Base-by-base conservation (phyloP, 169 alveolate species). In the Plasmodium gonderi region DNA sequence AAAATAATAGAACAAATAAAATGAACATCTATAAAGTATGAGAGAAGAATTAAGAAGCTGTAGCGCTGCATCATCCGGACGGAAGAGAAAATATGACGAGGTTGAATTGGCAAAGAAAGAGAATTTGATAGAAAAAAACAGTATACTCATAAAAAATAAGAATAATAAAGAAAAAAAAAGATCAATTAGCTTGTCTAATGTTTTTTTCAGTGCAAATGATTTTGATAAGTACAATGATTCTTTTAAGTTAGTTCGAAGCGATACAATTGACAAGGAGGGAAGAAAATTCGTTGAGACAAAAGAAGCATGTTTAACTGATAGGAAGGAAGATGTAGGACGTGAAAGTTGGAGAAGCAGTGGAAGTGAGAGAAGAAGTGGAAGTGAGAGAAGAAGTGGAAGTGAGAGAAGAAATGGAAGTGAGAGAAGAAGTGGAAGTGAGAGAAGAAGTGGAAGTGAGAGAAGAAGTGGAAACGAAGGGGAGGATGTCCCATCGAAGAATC, bases 111-210 rank as follows among this genome's bases (percentile, higher is more conserved):
- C 20, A 80, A 31, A 64, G 31, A 7, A 9, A 3, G 42, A 23
- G 14, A 31, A 80, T 11, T 45, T 60, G 11, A 20, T 31, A 29
- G 69, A 31, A 36, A 68, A 23, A 29, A 33, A 80, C 33, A 60
- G 3, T 31, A 64, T 31, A 31, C 67, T 26, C 3, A 38, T n/a
- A 26, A 77, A 77, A 77, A 64, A 54, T 45, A 36, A 17, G 14
- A 20, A 60, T 64, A 45, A 47, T 23, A 80, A 80, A 29, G 79
- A 6, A 60, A 80, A 80, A 44, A 80, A 75, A 23, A 80, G 91
- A 60, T 80, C 91, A 40, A 38, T 80, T 26, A 80, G 91, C 31
- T 40, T 80, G 60, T 80, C 91, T 60, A 80, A 51, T 44, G 42
- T 26, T 60, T 80, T 60, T 80, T 33, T 64, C 47, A 80, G 91